Evolutionary conservation across 2,329 filamentous ascomycete species (phyloP).

Genomic region (Alternaria infectoria): DNA sequence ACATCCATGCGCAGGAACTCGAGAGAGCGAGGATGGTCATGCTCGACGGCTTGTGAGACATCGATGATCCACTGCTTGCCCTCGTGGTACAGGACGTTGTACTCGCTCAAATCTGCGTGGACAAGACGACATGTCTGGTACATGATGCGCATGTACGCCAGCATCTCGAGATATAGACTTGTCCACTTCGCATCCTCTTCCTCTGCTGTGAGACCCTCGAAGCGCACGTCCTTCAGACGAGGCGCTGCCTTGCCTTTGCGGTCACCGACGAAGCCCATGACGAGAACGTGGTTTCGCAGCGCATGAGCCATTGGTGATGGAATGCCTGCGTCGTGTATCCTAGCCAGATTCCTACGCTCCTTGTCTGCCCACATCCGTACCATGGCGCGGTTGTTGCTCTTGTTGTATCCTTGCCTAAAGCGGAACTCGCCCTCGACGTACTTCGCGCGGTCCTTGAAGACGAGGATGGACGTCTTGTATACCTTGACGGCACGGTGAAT

Average conservation of each 20-base stretch:
- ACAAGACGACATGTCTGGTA: constrained; percentile 92
- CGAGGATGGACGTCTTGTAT: constrained; percentile 97
- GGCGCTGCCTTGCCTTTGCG: constrained; percentile 87
- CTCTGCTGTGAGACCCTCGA: constrained; percentile 67
- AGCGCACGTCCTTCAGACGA: constrained; percentile 82
- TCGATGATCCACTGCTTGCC: constrained; percentile 90
- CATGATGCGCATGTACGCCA: constrained; percentile 89
- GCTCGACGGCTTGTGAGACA: constrained; percentile 96
- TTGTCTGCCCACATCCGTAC: constrained; percentile 99
- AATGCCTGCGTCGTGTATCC: constrained; percentile 83
- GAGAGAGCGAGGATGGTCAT: constrained; percentile 88
- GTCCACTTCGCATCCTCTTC: constrained; percentile 72
- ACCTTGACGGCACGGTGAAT: constrained; percentile 92
- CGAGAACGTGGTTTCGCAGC: constrained; percentile 90
- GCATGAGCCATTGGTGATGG: constrained; percentile 88
- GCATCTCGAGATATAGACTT: constrained; percentile 78
- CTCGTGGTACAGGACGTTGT: constrained; percentile 92
- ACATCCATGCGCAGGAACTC: constrained; percentile 98
- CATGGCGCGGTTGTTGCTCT: constrained; percentile 94
- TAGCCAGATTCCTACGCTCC: constrained; percentile 90
- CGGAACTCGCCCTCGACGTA: constrained; percentile 95
- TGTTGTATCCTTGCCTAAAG: constrained; percentile 90
- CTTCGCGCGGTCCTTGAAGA: constrained; percentile 96
- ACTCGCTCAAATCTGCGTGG: constrained; percentile 96
- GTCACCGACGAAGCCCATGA: constrained; percentile 93